These are phyloP conservation scores for Cryomyces minteri DNA, from an alignment of 495 filamentous ascomycete species.

Conservation along the genomic window DNA sequence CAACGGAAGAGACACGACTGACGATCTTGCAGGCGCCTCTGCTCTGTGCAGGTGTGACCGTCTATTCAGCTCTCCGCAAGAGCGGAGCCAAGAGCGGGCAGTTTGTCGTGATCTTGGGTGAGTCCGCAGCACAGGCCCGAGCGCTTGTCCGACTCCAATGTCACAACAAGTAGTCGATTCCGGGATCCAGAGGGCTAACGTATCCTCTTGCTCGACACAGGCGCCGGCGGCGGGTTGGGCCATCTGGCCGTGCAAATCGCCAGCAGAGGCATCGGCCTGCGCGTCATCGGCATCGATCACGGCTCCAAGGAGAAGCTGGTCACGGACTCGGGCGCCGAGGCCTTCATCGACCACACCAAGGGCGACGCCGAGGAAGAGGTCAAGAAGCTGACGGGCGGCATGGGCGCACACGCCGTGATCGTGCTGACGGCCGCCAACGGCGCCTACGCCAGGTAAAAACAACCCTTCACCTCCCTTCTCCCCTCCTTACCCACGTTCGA, in stretches of 20 bases:
- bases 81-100: slow-evolving; percentile 38
- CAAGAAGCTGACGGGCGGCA: slow-evolving; percentile 36
- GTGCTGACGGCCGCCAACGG: slow-evolving; percentile 46
- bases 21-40: slow-evolving; percentile 27
- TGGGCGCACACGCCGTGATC: slow-evolving; percentile 45
- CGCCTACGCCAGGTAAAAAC: slow-evolving; percentile 31
- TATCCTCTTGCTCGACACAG: not conserved
- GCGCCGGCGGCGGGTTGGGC: slow-evolving; percentile 49
- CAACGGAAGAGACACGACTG: too few species aligned
- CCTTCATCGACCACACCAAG: slow-evolving; percentile 45
- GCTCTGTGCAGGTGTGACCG: slow-evolving; percentile 24
- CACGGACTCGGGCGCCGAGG: slow-evolving; percentile 41
- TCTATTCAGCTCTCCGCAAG: slow-evolving; percentile 28
- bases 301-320: slow-evolving; percentile 43
- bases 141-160: not conserved
- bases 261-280: slow-evolving; percentile 38
- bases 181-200: not conserved
- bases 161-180: too few species aligned
- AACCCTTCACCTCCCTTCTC: not conserved
- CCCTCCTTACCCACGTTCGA: not conserved
- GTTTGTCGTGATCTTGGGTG: slow-evolving; percentile 42
- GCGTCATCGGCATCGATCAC: slow-evolving; percentile 52
- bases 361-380: slow-evolving; percentile 31
- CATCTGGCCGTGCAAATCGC: slow-evolving; percentile 50
- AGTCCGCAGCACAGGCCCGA: not conserved